phyloP scores from a whole-genome alignment of 352 stramenopile genomes.

The Globisporangium ultimum region DNA sequence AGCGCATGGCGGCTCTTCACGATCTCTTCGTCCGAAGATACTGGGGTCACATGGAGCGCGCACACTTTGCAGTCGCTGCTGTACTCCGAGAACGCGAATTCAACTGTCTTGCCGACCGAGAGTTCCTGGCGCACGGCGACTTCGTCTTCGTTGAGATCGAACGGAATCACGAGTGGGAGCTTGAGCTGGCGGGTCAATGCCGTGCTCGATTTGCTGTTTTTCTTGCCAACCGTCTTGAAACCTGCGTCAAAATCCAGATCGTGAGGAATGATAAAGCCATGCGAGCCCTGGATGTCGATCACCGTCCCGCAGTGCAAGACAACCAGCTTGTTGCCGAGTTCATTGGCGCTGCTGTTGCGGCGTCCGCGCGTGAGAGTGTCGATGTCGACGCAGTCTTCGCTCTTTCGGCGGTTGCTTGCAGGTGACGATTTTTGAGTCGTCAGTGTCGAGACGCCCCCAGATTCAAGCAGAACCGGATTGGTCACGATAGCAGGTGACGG shows the following conservation, averaged over 20 bases:
- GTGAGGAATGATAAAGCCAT: constrained; percentile 77
- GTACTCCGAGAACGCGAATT: constrained; percentile 51
- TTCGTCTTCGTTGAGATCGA: constrained; percentile 51
- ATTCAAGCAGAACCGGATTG: constrained; percentile 15
- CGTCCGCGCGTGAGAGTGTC: constrained; percentile 11
- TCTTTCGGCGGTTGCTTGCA: constrained; percentile 7
- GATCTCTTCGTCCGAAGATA: constrained; percentile 59
- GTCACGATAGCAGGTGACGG: constrained; percentile 30
- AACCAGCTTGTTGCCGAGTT: constrained; percentile 52
- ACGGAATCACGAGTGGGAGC: constrained; percentile 68
- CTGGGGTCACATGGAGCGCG: constrained; percentile 57
- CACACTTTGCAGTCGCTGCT: constrained; percentile 24
- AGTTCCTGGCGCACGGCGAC: constrained; percentile 41
- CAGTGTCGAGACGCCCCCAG: constrained; percentile 12
- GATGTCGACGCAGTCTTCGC: constrained; percentile 16
- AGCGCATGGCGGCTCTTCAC: constrained; percentile 66
- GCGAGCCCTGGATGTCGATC: constrained; percentile 73
- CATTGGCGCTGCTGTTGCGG: constrained; percentile 22
- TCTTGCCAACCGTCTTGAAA: constrained; percentile 14
- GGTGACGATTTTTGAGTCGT: constrained; percentile 2
- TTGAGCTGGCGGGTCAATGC: constrained; percentile 25
- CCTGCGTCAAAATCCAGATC: constrained; percentile 33
- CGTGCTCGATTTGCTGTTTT: constrained; percentile 8
- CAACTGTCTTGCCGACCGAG: constrained; percentile 60
- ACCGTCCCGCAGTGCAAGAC: constrained; percentile 74